Conservation (phyloP, 2,329 filamentous ascomycete genomes). For the Cladophialophora yegresii region DNA sequence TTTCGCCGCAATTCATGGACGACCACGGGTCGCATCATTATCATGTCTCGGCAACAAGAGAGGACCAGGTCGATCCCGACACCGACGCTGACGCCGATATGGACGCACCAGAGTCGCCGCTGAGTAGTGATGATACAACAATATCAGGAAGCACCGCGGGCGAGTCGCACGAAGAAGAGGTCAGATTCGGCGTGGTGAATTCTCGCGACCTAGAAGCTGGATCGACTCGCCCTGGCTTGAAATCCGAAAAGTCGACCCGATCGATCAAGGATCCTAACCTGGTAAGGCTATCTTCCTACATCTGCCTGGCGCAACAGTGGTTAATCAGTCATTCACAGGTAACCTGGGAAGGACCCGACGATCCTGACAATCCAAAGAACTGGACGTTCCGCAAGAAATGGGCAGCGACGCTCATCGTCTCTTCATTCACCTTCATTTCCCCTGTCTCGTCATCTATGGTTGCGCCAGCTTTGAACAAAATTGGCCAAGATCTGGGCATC, state of each 20-base stretch:
- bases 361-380: conserved; percentile 53
- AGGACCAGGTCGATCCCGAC: conserved; percentile 26
- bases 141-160: neutral
- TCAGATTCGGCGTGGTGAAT: conserved; percentile 25
- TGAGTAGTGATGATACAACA: neutral
- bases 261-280: conserved; percentile 39
- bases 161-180: conserved; percentile 32
- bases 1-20: conserved; percentile 32
- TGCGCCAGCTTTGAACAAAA: conserved; percentile 54
- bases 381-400: conserved; percentile 61
- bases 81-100: conserved; percentile 2
- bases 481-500: conserved; percentile 59
- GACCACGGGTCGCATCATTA: conserved; percentile 32
- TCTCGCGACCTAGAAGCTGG: conserved; percentile 25
- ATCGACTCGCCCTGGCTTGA: conserved; percentile 19
- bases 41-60: conserved; percentile 13
- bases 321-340: conserved; percentile 38
- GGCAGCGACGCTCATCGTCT: conserved; percentile 57
- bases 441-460: conserved; percentile 66
- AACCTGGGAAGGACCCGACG: conserved; percentile 57
- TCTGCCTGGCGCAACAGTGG: neutral
- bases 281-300: conserved; percentile 18
- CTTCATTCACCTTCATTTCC: conserved; percentile 63
- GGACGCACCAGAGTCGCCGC: neutral
- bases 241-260: conserved; percentile 27